Evolutionary conservation across 306 rosid genomes (phyloP).

Genomic region (Acacia acuminata): DNA sequence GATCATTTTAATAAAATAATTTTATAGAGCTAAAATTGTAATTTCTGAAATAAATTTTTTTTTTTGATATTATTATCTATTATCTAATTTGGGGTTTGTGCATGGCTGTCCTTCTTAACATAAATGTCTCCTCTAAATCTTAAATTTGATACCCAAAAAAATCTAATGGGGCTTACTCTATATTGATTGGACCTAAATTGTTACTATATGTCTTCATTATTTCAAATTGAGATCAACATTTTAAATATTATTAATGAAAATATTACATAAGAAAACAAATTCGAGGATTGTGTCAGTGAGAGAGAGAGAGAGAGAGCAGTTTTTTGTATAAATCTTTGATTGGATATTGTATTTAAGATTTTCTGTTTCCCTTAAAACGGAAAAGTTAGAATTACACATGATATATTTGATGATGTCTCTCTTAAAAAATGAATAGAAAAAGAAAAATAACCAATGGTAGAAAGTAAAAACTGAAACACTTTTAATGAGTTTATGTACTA

Average conservation of each 20-base stretch:
- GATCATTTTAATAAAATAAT: too few species aligned
- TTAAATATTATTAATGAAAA: too few species aligned
- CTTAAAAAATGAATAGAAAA: not conserved
- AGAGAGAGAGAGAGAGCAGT: not conserved
- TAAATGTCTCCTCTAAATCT: fast-evolving
- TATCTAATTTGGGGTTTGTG: too few species aligned
- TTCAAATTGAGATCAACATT: not conserved
- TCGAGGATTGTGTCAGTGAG: not conserved
- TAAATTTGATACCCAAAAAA: too few species aligned
- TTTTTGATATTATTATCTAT: too few species aligned
- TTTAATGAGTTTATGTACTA: not conserved
- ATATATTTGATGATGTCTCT: not conserved
- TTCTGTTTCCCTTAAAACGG: not conserved
- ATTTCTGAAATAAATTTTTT: not conserved
- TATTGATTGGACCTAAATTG: not conserved
- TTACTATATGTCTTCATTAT: too few species aligned
- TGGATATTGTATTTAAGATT: not conserved
- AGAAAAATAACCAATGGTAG: not conserved
- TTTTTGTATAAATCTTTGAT: not conserved
- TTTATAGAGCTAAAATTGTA: not conserved
- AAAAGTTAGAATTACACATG: not conserved
- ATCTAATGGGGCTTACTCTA: too few species aligned
- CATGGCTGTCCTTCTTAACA: fast-evolving
- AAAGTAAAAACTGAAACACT: not conserved
- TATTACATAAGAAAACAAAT: too few species aligned